Evolutionary conservation across 192 early-diverging fungal genomes (phyloP), one percentile per base, ranked within the genome.

Genomic region (Lobosporangium transversale): DNA sequence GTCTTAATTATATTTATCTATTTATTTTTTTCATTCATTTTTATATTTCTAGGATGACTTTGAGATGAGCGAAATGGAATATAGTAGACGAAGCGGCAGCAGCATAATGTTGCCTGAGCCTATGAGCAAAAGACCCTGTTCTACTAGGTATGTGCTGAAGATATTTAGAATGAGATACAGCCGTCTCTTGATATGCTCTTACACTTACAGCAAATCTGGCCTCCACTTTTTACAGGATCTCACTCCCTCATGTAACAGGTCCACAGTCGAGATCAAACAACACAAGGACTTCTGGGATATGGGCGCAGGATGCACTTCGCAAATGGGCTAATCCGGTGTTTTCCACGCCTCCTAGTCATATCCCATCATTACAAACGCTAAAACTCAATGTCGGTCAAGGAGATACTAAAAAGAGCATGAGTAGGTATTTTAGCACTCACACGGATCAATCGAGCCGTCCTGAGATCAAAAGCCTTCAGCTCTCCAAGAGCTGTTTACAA

Each of bases 401-500:
- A 6, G 50, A 48, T 27, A 49, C 44, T 7, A 43, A 18, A 14
- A 57, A 66, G 35, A 53, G 37, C 5, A 50, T 45, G 45, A 63
- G 75, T 33, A 58, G 50, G 15, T 81, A 79, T 26, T 83, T 83
- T 43, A 47, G 47, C 7, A n/a, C 47, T 56, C 20, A 20, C 15
- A 9, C 35, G 2, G 48, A 36, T 1, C 36, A 62, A 4, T 23
- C 43, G 1, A 49, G 60, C 32, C 33, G 43, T 10, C 42, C 57
- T 23, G 30, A 66, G 47, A 56, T 53, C 8, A 60, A 62, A 18
- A 54, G 56, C 32, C 54, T 79, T 53, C 74, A 71, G 21, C 66
- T 88, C 12, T 67, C 70, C 2, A 88, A 87, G 49, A 26, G 51
- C 10, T 76, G 80, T 52, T 48, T 91, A 2, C 44, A 67, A 31